Conservation (phyloP, 2,329 filamentous ascomycete species). For the Amylocarpus encephaloides region DNA sequence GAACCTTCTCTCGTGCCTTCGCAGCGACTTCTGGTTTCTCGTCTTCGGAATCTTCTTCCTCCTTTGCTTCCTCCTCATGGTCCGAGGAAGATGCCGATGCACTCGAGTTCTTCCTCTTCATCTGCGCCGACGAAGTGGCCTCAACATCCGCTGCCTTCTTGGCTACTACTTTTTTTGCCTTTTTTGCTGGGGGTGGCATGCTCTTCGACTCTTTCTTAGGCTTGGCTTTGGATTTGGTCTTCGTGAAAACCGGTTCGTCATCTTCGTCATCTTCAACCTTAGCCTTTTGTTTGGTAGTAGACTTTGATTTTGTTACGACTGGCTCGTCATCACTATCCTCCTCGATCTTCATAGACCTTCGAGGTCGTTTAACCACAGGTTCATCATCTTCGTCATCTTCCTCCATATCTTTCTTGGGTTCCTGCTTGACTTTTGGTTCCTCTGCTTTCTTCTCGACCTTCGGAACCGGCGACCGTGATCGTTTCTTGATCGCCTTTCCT, state of each 20-base stretch:
- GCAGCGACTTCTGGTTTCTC: slow-evolving; percentile 65
- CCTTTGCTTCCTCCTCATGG: slow-evolving; percentile 35
- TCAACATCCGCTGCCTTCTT: slow-evolving; percentile 35
- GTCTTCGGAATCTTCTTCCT: slow-evolving; percentile 49
- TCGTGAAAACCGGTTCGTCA: slow-evolving; percentile 40
- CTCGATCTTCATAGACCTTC: slow-evolving; percentile 32
- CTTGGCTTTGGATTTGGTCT: slow-evolving; percentile 13
- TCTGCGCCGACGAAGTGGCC: slow-evolving; percentile 22
- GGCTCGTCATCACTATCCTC: slow-evolving; percentile 29
- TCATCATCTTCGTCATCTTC: slow-evolving; percentile 49
- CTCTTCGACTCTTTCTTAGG: slow-evolving; percentile 14
- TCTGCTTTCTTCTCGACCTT: slow-evolving; percentile 24
- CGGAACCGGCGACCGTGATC: slow-evolving; percentile 21
- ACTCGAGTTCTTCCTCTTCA: slow-evolving; percentile 21
- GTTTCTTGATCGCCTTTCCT: slow-evolving; percentile 21
- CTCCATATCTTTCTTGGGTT: slow-evolving; percentile 27
- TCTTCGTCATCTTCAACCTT: slow-evolving; percentile 47
- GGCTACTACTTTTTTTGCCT: slow-evolving; percentile 7
- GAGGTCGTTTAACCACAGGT: slow-evolving; percentile 53
- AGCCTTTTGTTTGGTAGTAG: slow-evolving; percentile 38
- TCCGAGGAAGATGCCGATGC: slow-evolving; percentile 43
- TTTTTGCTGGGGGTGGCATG: slow-evolving; percentile 15
- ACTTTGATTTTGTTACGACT: slow-evolving; percentile 36
- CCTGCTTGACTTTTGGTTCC: slow-evolving; percentile 28
- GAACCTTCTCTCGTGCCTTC: slow-evolving; percentile 74